These are phyloP conservation scores for Rhizopogon roseolus DNA, from an alignment of 768 basidiomycete species.

Conservation along the genomic window DNA sequence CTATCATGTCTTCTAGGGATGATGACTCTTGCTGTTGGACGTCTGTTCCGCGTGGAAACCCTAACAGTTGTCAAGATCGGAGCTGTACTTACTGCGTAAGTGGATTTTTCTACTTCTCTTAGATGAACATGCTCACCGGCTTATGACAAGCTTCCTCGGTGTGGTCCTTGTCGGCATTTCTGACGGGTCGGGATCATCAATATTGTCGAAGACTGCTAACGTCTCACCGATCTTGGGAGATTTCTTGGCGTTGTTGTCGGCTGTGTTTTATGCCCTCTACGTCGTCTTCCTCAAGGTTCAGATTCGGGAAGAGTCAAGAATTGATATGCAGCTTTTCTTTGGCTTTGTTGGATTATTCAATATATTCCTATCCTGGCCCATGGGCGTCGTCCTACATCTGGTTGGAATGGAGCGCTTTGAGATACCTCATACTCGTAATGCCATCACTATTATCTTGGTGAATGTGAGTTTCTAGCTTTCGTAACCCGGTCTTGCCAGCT, in stretches of 20 bases:
- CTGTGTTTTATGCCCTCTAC: constrained; percentile 85
- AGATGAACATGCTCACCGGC: constrained; percentile 3
- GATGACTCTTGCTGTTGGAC: constrained; percentile 85
- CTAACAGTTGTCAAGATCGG: constrained; percentile 67
- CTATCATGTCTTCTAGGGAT: constrained; percentile 53
- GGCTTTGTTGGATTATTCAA: constrained; percentile 92
- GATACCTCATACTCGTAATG: constrained; percentile 50
- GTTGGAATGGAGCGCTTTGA: constrained; percentile 71
- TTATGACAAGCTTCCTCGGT: constrained; percentile 60
- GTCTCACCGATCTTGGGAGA: constrained; percentile 58
- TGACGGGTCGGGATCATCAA: constrained; percentile 45
- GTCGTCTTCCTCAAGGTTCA: constrained; percentile 86
- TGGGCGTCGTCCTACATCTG: constrained; percentile 73
- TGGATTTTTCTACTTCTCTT: not conserved
- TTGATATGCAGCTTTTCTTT: constrained; percentile 94
- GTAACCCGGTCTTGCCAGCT: not conserved
- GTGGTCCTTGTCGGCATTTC: constrained; percentile 87
- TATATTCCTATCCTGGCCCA: constrained; percentile 68
- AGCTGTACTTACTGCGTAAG: constrained; percentile 78
- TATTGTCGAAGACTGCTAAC: constrained; percentile 12
- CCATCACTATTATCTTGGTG: constrained; percentile 44
- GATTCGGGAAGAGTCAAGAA: constrained; percentile 73
- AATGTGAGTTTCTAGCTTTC: constrained; percentile 41
- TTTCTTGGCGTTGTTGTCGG: constrained; percentile 77
- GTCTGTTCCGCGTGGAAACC: constrained; percentile 75